Percentiles rank a stretch among this genome's conserved stretches.
Evolutionary conservation across 1,284 basidiomycete genomes (phyloP).

Genomic region (Trichosporon sp.): DNA sequence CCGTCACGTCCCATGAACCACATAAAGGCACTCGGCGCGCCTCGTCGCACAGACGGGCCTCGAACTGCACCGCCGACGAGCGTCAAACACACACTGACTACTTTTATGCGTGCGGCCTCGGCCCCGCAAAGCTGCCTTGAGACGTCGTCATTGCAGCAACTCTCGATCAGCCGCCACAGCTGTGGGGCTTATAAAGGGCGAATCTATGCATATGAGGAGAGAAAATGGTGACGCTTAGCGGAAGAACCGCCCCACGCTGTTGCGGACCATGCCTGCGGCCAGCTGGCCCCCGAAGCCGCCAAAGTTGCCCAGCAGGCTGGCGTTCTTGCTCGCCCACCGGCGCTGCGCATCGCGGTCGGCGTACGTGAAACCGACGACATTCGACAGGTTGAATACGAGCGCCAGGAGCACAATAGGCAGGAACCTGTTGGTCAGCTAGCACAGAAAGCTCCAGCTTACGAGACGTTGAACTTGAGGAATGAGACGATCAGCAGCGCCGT

Average conservation of each 20-base stretch:
- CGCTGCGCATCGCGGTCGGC: slow-evolving; percentile 85
- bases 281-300: slow-evolving; percentile 74
- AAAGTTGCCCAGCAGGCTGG: slow-evolving; percentile 56
- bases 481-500: slow-evolving; percentile 77
- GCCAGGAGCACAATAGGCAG: slow-evolving; percentile 82
- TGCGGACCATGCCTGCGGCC: slow-evolving; percentile 70
- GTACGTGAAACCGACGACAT: slow-evolving; percentile 65
- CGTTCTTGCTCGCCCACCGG: slow-evolving; percentile 68
- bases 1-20: neutral
- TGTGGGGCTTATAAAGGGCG: neutral
- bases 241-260: slow-evolving; percentile 71
- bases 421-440: slow-evolving; percentile 56
- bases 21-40: no score
- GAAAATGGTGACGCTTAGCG: slow-evolving; percentile 30
- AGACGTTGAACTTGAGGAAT: slow-evolving; percentile 76
- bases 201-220: slow-evolving; percentile 12
- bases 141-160: no score
- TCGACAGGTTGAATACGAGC: slow-evolving; percentile 85
- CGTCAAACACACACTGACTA: neutral
- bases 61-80: neutral
- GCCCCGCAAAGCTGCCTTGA: no score
- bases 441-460: slow-evolving; percentile 53
- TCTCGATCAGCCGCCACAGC: neutral
- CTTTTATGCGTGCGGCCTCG: no score
- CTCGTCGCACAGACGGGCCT: neutral